Evolutionary conservation across 139 green algal species (phyloP), one percentile per base, ranked within the genome.

Genomic region (Bryopsis sp.): DNA sequence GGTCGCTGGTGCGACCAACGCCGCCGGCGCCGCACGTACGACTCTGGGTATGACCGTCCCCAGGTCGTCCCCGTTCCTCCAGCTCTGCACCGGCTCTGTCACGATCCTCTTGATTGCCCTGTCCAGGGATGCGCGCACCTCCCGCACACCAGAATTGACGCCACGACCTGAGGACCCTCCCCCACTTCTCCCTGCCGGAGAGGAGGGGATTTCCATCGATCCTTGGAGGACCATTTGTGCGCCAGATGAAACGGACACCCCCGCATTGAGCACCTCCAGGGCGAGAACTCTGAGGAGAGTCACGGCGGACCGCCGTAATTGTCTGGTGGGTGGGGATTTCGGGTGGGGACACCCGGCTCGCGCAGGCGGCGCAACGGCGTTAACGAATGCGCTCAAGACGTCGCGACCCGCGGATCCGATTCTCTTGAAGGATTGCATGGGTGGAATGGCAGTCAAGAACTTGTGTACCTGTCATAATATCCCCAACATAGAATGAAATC

Each of bases 401-500:
- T 54, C 43, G 43, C 43, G 19, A 48, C 58, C 64, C 28, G 47
- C 71, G 32, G 33, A 29, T n/a, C 31, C 50, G 2, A 58, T 28
- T 31, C 37, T 29, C 54, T 36, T 6, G 6, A 89, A 48, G 19
- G 72, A 74, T 3, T 77, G 64, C 48, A 93, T 81, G 1, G 85
- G 85, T 4, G 85, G 82, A 0, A 90, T 58, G 37, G 80, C 85
- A 0, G 61, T 61, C 39, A 92, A 64, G 71, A 93, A 90, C 64
- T 87, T 87, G 73, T 91, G 85, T 22, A 79, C 79, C 78, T 92
- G 84, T 22, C 48, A n/a, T n/a, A n/a, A n/a, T n/a, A n/a, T n/a
- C n/a, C n/a, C n/a, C n/a, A n/a, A n/a, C n/a, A n/a, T n/a, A n/a
- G n/a, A n/a, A n/a, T n/a, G n/a, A n/a, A n/a, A n/a, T n/a, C n/a